These are phyloP conservation scores for Candida labiduridarum DNA, from an alignment of 1,139 yeast species.

Conservation along the genomic window DNA sequence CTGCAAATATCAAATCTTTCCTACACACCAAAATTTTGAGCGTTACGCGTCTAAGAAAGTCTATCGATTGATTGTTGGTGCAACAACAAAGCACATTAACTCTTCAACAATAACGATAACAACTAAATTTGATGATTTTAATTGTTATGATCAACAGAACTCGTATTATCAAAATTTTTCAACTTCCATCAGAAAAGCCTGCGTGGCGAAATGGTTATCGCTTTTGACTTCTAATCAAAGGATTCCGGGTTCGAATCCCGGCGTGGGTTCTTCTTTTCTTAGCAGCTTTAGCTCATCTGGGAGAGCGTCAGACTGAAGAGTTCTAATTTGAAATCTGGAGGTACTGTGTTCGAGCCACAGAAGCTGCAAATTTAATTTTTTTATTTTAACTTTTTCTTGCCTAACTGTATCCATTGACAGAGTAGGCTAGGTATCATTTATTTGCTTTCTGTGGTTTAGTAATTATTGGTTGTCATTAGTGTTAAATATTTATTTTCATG, in stretches of 20 bases:
- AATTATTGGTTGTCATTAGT: constrained; percentile 32
- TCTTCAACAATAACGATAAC: no score
- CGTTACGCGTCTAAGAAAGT: no score
- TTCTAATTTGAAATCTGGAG: constrained; percentile 35
- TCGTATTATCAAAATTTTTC: no score
- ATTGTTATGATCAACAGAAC: no score
- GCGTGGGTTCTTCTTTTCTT: constrained; percentile 36
- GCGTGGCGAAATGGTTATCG: constrained; percentile 50
- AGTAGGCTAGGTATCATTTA: no score
- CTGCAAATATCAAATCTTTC: no score
- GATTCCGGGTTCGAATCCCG: constrained; percentile 55
- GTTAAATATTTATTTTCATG: background rate
- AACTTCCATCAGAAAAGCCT: background rate
- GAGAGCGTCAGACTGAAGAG: constrained; percentile 60
- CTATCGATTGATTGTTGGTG: no score
- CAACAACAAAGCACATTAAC: no score
- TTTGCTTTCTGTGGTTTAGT: background rate
- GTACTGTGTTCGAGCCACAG: constrained; percentile 62
- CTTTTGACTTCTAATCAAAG: constrained; percentile 52
- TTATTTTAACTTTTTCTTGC: no score
- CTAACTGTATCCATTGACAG: no score
- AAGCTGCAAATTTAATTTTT: constrained; percentile 32
- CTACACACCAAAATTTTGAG: no score
- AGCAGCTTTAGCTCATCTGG: constrained; percentile 56
- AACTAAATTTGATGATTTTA: no score